Conservation (phyloP, 1,284 basidiomycete genomes). For the Boletus subluridellus region DNA sequence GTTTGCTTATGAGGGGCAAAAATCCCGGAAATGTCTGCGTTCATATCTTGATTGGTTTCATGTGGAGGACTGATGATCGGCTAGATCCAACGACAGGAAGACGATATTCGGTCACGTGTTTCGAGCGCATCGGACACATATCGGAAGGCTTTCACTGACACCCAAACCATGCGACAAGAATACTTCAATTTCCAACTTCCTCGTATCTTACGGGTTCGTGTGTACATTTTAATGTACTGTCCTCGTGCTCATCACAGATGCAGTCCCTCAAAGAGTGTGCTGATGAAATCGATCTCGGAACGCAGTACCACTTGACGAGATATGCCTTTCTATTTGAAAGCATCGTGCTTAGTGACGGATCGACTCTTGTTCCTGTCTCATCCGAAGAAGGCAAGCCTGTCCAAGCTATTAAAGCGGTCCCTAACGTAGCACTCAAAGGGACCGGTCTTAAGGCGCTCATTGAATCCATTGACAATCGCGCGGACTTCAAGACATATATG, state of each 20-base stretch:
- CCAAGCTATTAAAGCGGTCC: slow-evolving; percentile 1
- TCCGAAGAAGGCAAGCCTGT: slow-evolving; percentile 51
- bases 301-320: slow-evolving; percentile 93
- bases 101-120: slow-evolving; percentile 86
- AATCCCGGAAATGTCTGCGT: slow-evolving; percentile 82
- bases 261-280: slow-evolving; percentile 94
- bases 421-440: slow-evolving; percentile 36
- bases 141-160: slow-evolving; percentile 86
- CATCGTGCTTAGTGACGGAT: slow-evolving; percentile 84
- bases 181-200: slow-evolving; percentile 98
- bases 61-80: slow-evolving; percentile 11
- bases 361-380: slow-evolving; percentile 73
- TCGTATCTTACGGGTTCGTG: slow-evolving; percentile 81
- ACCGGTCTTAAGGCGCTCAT: slow-evolving; percentile 83
- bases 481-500: slow-evolving; percentile 96
- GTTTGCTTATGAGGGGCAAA: slow-evolving; percentile 87
- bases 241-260: slow-evolving; percentile 14
- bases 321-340: slow-evolving; percentile 95
- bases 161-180: slow-evolving; percentile 88
- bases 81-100: slow-evolving; percentile 90
- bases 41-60: slow-evolving; percentile 4
- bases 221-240: slow-evolving; percentile 1
- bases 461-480: slow-evolving; percentile 89
- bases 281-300: slow-evolving; percentile 95
- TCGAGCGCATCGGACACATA: slow-evolving; percentile 86